These are phyloP conservation scores for Phalaenopsis equestris DNA, from an alignment of 106 monocot species.

Conservation along the genomic window DNA sequence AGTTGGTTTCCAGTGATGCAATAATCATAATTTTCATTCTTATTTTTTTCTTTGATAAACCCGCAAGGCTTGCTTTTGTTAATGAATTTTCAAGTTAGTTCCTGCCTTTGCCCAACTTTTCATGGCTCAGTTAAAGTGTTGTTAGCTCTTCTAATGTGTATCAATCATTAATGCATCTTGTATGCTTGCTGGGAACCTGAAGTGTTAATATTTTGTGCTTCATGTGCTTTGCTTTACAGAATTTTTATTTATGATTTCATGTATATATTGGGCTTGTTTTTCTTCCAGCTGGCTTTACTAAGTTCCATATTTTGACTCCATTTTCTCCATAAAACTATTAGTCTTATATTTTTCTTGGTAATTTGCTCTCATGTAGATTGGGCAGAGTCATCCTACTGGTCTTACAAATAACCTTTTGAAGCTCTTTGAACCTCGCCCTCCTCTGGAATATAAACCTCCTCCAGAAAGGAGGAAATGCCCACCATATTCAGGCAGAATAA, in stretches of 20 bases:
- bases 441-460: constrained; percentile 77
- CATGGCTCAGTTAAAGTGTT: neutral
- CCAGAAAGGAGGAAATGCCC: constrained; percentile 75
- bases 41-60: neutral
- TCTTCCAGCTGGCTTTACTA: neutral
- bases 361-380: constrained; percentile 48
- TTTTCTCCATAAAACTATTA: neutral
- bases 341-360: neutral
- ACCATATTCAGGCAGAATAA: constrained; percentile 48
- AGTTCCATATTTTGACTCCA: neutral
- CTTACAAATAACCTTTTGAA: constrained; percentile 85
- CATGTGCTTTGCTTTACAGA: neutral
- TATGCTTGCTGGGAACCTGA: neutral
- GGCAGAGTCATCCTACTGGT: constrained; percentile 94
- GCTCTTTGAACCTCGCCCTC: constrained; percentile 91
- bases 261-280: neutral
- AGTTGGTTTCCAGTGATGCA: neutral
- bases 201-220: neutral
- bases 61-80: neutral
- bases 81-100: neutral
- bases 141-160: neutral
- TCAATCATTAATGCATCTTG: neutral
- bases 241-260: neutral
- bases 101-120: neutral
- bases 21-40: neutral